Percentiles rank a stretch among this genome's conserved stretches.
Evolutionary conservation across 768 basidiomycete genomes (phyloP).

Genomic region (Boletus vermiculosoides): DNA sequence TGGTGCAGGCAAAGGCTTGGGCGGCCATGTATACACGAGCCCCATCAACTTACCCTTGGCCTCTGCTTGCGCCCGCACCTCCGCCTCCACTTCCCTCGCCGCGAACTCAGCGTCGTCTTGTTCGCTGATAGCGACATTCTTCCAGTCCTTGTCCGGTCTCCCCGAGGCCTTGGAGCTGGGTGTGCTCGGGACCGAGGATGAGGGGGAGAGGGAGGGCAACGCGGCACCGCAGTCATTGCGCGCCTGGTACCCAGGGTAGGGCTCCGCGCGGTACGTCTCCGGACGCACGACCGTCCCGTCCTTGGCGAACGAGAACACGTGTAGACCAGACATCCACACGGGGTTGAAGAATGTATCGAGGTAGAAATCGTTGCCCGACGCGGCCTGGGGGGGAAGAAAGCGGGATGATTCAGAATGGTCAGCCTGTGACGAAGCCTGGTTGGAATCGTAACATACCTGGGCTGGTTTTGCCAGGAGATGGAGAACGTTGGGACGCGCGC

Average conservation of each 20-base stretch:
- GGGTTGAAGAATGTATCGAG: constrained; percentile 44
- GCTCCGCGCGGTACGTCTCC: background rate
- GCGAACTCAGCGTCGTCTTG: constrained; percentile 24
- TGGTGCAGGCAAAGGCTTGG: background rate
- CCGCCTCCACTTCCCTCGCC: background rate
- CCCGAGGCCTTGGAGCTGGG: background rate
- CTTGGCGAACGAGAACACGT: constrained; percentile 23
- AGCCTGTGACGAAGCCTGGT: background rate
- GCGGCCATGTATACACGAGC: constrained; percentile 27
- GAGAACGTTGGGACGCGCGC: background rate
- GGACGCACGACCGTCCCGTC: constrained; percentile 19
- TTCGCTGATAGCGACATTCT: constrained; percentile 30
- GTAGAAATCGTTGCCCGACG: constrained; percentile 44
- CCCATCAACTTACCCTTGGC: constrained; percentile 1
- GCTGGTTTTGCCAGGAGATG: background rate
- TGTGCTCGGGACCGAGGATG: background rate
- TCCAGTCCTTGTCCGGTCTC: constrained; percentile 25
- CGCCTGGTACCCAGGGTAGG: background rate
- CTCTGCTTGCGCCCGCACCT: background rate
- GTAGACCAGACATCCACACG: constrained; percentile 35
- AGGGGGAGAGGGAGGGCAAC: no score
- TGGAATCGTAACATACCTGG: background rate
- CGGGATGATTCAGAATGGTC: background rate
- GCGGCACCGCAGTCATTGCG: background rate
- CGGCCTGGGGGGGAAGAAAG: background rate